Evolutionary conservation across 495 filamentous ascomycete species (phyloP).

Genomic region (Hamigera avellanea): DNA sequence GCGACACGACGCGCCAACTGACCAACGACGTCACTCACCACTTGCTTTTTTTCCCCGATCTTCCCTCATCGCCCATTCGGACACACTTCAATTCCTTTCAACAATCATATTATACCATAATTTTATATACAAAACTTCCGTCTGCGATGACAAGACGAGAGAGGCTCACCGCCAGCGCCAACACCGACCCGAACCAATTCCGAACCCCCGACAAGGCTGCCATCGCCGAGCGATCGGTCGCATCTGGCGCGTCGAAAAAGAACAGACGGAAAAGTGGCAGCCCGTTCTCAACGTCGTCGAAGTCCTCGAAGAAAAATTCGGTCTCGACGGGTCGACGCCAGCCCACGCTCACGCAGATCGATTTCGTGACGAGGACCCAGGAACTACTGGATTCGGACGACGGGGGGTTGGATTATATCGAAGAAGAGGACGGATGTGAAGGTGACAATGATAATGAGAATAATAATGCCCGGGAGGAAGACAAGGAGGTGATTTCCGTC

Average conservation of each 20-base stretch:
- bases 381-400: constrained; percentile 12
- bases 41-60: too few relatives aligned
- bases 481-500: constrained; percentile 13
- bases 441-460: not conserved
- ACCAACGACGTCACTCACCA: too few relatives aligned
- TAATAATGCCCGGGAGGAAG: not conserved
- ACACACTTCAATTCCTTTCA: too few relatives aligned
- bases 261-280: constrained; percentile 9
- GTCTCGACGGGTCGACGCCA: constrained; percentile 15
- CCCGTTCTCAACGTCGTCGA: constrained; percentile 12
- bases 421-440: not conserved
- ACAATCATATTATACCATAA: too few relatives aligned
- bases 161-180: constrained; percentile 7
- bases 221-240: constrained; percentile 5
- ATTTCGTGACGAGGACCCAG: constrained; percentile 21
- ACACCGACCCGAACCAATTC: constrained; percentile 10
- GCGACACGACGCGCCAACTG: too few relatives aligned
- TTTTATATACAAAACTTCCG: constrained; percentile 7
- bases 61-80: not conserved
- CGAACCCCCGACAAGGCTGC: constrained; percentile 18
- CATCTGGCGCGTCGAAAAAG: constrained; percentile 11
- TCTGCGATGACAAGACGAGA: constrained; percentile 25
- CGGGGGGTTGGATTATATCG: constrained; percentile 23
- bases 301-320: constrained; percentile 11
- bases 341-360: constrained; percentile 33